Percentiles rank a stretch among this genome's conserved stretches.
phyloP scores from a whole-genome alignment of 768 basidiomycete genomes.

The Nevesoporus exiguus region DNA sequence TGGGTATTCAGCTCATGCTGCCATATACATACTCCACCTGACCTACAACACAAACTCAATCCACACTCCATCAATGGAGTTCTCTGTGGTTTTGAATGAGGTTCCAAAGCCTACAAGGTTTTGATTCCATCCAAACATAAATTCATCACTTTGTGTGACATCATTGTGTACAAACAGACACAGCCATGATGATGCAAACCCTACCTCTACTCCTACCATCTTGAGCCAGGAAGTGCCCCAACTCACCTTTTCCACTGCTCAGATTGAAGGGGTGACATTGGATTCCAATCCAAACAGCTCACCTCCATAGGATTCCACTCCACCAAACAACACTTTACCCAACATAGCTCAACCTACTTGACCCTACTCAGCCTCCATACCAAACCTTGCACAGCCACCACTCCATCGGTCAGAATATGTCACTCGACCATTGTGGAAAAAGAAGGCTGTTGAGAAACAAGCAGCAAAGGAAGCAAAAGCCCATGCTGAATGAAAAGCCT shows the following conservation, averaged over 20 bases:
- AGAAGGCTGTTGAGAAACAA: too few relatives aligned
- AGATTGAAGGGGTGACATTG: neutral
- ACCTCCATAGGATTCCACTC: neutral
- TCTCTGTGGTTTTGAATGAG: neutral
- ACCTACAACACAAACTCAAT: constrained; percentile 1
- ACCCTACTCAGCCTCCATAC: too few relatives aligned
- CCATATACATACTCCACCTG: constrained; percentile 1
- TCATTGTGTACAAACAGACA: constrained; percentile 1
- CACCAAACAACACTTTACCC: too few relatives aligned
- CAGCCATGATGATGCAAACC: neutral
- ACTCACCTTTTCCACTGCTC: neutral
- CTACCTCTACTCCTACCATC: neutral
- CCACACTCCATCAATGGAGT: constrained; percentile 6
- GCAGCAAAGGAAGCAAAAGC: neutral
- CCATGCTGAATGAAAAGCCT: too few relatives aligned
- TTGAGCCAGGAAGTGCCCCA: neutral
- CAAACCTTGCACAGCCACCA: too few relatives aligned
- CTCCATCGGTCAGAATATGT: neutral
- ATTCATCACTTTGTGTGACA: neutral
- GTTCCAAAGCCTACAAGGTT: constrained; percentile 10
- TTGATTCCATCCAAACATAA: neutral
- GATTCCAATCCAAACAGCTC: neutral
- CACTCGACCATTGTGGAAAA: too few relatives aligned
- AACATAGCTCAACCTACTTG: neutral
- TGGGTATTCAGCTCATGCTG: constrained; percentile 21